Evolutionary conservation across 164 flowering plant genomes (phyloP).

Genomic region (Nymphaea colorata): DNA sequence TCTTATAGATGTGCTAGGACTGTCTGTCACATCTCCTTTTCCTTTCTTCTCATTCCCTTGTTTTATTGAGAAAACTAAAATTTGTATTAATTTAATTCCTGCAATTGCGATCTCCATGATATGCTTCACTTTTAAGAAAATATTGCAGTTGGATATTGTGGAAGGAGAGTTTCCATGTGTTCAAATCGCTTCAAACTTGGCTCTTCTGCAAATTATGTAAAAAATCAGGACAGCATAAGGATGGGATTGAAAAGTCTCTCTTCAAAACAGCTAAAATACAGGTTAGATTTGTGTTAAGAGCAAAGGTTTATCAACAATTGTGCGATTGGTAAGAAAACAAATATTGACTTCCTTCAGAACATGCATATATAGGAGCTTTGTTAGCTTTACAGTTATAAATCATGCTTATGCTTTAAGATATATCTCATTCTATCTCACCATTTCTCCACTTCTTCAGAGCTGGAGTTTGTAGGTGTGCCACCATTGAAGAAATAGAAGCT

Average conservation of each 20-base stretch:
- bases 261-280: constrained; percentile 14
- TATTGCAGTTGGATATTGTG: neutral
- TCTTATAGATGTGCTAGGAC: neutral
- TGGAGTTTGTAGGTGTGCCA: constrained; percentile 60
- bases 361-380: neutral
- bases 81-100: too few species aligned
- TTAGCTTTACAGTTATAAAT: too few species aligned
- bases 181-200: constrained; percentile 25
- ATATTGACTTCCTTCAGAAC: neutral
- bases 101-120: too few species aligned
- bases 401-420: neutral
- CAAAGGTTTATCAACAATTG: neutral
- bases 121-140: neutral
- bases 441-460: constrained; percentile 22
- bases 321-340: neutral
- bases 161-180: neutral
- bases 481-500: constrained; percentile 80
- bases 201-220: constrained; percentile 37
- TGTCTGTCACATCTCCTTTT: too few species aligned
- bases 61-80: too few species aligned
- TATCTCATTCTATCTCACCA: neutral
- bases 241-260: constrained; percentile 18
- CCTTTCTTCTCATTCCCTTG: too few species aligned
- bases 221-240: constrained; percentile 15
- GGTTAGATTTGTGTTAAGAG: constrained; percentile 16